phyloP scores from a whole-genome alignment of 805 yeast genomes.

The Phaffomyces opuntiae region DNA sequence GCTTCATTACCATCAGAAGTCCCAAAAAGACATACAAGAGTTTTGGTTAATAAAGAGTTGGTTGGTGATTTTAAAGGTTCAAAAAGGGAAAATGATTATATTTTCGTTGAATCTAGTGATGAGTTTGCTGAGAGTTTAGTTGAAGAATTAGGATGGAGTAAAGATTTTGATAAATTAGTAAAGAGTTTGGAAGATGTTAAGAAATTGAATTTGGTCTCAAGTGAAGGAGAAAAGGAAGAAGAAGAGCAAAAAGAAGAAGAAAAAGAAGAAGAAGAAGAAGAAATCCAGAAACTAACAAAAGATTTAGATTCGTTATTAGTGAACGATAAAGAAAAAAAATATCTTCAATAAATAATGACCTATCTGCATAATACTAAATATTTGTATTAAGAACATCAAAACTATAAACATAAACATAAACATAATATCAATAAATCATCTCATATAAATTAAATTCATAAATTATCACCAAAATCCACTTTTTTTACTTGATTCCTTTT shows the following conservation, averaged over 20 bases:
- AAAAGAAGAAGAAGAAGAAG: background rate
- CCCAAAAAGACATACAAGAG: constrained; percentile 40
- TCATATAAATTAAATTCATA: no score
- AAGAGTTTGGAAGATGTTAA: constrained; percentile 17
- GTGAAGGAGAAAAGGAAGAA: background rate
- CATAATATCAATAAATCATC: no score
- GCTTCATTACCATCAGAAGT: constrained; percentile 74
- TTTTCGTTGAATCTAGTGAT: constrained; percentile 61
- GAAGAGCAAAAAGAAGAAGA: background rate
- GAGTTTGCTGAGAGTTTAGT: constrained; percentile 49
- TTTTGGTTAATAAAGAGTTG: constrained; percentile 63
- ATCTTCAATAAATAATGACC: background rate
- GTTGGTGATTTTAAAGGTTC: constrained; percentile 65
- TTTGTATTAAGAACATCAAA: background rate
- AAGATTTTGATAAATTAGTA: constrained; percentile 41
- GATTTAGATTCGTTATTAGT: background rate
- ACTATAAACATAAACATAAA: background rate
- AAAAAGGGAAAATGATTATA: constrained; percentile 52
- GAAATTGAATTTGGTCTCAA: constrained; percentile 21
- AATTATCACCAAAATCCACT: no score
- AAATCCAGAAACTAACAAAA: no score
- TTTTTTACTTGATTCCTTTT: background rate
- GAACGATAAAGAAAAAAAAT: background rate
- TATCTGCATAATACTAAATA: no score
- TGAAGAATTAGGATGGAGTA: constrained; percentile 55